Base-by-base conservation (phyloP, 2,329 filamentous ascomycete species). In the Rutstroemia sp. region DNA sequence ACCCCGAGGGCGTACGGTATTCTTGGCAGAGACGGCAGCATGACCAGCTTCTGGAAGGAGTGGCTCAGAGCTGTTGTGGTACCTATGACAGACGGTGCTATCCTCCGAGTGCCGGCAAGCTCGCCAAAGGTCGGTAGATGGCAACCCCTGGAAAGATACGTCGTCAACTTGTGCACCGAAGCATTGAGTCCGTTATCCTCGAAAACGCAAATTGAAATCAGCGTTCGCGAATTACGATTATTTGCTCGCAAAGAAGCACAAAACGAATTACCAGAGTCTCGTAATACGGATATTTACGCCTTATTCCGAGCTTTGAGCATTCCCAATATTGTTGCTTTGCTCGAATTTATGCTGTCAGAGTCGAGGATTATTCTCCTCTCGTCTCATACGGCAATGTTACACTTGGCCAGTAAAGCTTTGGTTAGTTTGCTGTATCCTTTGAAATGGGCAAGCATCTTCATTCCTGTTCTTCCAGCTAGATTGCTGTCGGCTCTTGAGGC, bases 41-140 rank as follows among this genome's bases (percentile, higher is more conserved):
- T 95, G 73, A 91, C 92, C 61, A 83, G 84, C 34, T 97, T 99
- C 73, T 99, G 92, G 92, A 97, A 97, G 72, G 94, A 99, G 70
- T 99, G 94, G 94, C 80, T 99, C 48, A 87, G 90, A 71, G 92
- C 92, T 6, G 81, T 97, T 9, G 78, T 94, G n/a, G 89, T 96
- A 21, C 94, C 94, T 27, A 99, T 97, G 94, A 91, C 86, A 1
- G 91, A 95, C 68, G 90, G 92, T 19, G 84, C 80, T 14, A 78
- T 99, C 30, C 74, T 94, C 63, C 82, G 92, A 56, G 84, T 99
- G 7, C 90, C 94, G 6, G 78, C 89, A 9, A 95, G 87, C 71
- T 97, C 92, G 5, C 92, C 94, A 12, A 89, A 85, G 66, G 84
- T 96, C 61, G 94, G 94, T 46, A 84, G 91, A 68, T 99, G 94